Base-by-base conservation (phyloP, 306 rosid genomes). In the Arachis hypogaea region DNA sequence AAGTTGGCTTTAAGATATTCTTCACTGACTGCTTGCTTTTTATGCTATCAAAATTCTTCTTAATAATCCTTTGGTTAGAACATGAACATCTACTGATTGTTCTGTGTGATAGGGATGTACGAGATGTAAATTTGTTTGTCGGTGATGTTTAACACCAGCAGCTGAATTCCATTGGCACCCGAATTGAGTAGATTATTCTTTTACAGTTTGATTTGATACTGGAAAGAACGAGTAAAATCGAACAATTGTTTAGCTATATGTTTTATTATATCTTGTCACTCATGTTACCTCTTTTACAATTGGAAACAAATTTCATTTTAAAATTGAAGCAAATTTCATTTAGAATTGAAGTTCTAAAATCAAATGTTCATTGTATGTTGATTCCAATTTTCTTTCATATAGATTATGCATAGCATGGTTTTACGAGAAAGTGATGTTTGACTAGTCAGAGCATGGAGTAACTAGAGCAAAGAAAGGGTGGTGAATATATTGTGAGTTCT, bases 371-470 rank as follows among this genome's bases (percentile, higher is more conserved):
- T 70, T 54, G 59, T 12, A 30, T 30, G 4, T 22, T 67, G 30
- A 33, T 67, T 10, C 55, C 4, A 30, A 28, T 11, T 67, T 68
- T 38, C 14, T 59, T 82, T n/a, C 49, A 12, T 51, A 51, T 29
- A 11, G 12, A 36, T 6, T 47, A 47, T 49, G 44, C 71, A 29
- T 49, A 61, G n/a, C 66, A 61, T 85, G 63, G 75, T 85, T 86
- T 44, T 90, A 86, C 44, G 88, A 82, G 69, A 88, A 84, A 82
- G 84, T 44, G 87, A 82, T 38, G 84, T 84, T 9, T 86, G 43
- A 11, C 40, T 4, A n/a, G 42, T 12, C 28, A 16, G 11, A 46
- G 29, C 28, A 4, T 67, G 59, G 29, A 6, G 46, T 4, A 67
- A 83, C 33, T 81, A 74, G 8, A 80, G 43, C 59, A 78, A 83